Conservation (phyloP, 441 rosid species). For the Eutrema salsugineum region DNA sequence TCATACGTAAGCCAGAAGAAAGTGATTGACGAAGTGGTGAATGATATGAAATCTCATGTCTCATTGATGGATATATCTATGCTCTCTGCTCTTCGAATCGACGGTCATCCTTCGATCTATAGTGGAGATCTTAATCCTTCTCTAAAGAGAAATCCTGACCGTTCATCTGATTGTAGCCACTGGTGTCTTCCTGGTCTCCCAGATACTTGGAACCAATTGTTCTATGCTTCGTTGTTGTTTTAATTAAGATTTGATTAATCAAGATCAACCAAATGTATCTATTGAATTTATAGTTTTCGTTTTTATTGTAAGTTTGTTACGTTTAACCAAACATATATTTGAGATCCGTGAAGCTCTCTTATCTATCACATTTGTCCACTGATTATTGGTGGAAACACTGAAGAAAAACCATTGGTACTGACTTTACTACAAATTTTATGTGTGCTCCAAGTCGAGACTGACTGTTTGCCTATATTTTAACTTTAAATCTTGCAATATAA, state of each 20-base stretch:
- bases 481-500: too few relatives aligned
- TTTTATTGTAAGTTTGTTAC: constrained; percentile 3
- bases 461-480: too few relatives aligned
- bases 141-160: constrained; percentile 60
- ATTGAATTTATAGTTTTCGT: not conserved
- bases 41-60: constrained; percentile 51
- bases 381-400: not conserved
- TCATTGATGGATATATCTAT: constrained; percentile 72
- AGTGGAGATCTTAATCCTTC: constrained; percentile 69
- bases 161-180: constrained; percentile 93
- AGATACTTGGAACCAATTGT: constrained; percentile 88
- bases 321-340: constrained; percentile 8
- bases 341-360: not conserved
- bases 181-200: constrained; percentile 99
- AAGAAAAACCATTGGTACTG: too few relatives aligned
- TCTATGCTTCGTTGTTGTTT: constrained; percentile 61
- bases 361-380: not conserved
- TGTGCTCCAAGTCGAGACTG: too few relatives aligned
- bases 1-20: constrained; percentile 66
- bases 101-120: constrained; percentile 88
- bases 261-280: constrained; percentile 21
- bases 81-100: constrained; percentile 83
- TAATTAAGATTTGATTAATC: constrained; percentile 26
- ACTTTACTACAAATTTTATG: too few relatives aligned
- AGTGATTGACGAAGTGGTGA: constrained; percentile 56